These are phyloP conservation scores for Pseudopithomyces chartarum DNA, from an alignment of 2,329 filamentous ascomycete genomes.

Conservation along the genomic window DNA sequence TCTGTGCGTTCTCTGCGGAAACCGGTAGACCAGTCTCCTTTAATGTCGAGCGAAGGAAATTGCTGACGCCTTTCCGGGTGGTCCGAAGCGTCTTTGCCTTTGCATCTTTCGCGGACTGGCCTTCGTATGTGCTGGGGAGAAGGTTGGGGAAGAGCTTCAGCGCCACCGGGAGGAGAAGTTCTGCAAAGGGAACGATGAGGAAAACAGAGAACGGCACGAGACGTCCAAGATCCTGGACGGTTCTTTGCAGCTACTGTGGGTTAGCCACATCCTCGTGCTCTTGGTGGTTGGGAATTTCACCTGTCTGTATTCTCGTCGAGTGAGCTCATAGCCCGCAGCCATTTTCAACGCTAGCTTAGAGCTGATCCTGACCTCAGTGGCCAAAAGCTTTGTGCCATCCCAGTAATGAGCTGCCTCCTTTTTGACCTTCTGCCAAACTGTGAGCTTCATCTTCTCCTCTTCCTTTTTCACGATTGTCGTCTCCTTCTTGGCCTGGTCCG, in stretches of 20 bases:
- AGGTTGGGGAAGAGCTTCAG: conserved; percentile 96
- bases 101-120: conserved; percentile 83
- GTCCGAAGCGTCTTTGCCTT: conserved; percentile 82
- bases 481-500: conserved; percentile 51
- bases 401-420: conserved; percentile 94
- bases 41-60: conserved; percentile 84
- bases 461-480: conserved; percentile 66
- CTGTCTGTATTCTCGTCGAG: conserved; percentile 88
- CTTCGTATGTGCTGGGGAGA: conserved; percentile 96
- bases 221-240: conserved; percentile 89
- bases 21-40: conserved; percentile 92
- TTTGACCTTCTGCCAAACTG: conserved; percentile 89
- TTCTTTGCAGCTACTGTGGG: conserved; percentile 70
- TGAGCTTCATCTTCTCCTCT: conserved; percentile 79
- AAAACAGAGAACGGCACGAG: conserved; percentile 97
- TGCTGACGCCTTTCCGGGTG: conserved; percentile 91
- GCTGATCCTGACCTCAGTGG: conserved; percentile 91
- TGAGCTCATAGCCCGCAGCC: conserved; percentile 96
- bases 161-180: conserved; percentile 87
- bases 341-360: conserved; percentile 91
- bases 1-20: conserved; percentile 81
- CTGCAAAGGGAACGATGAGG: conserved; percentile 93
- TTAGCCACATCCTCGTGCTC: conserved; percentile 14
- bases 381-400: conserved; percentile 96
- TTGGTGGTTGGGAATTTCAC: conserved; percentile 37